These are phyloP conservation scores for Trichoderma virens DNA, from an alignment of 495 filamentous ascomycete genomes.

Conservation along the genomic window DNA sequence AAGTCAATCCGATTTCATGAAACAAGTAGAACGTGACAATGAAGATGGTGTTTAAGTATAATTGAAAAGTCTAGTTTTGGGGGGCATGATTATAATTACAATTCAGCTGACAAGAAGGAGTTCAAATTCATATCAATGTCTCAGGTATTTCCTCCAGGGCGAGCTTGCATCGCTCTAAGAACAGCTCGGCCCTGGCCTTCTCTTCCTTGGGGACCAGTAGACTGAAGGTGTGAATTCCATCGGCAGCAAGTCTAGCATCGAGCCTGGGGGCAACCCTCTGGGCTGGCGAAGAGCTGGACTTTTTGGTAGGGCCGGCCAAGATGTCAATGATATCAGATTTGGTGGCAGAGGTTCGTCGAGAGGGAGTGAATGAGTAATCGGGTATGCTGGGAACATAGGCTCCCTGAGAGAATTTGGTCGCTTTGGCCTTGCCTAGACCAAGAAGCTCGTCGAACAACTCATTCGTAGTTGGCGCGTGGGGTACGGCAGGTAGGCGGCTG, in stretches of 20 bases:
- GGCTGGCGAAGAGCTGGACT: conserved; percentile 15
- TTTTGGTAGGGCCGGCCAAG: conserved; percentile 45
- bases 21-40: background rate
- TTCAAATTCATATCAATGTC: conserved; percentile 47
- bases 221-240: conserved; percentile 70
- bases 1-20: background rate
- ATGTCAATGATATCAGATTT: conserved; percentile 69
- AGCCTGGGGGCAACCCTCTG: conserved; percentile 25
- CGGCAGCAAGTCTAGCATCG: conserved; percentile 27
- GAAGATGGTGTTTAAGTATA: background rate
- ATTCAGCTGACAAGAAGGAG: background rate
- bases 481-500: conserved; percentile 64
- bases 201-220: conserved; percentile 68
- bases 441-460: conserved; percentile 87
- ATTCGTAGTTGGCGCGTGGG: conserved; percentile 55
- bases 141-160: conserved; percentile 79
- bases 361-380: conserved; percentile 23
- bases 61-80: conserved; percentile 4
- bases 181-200: conserved; percentile 68
- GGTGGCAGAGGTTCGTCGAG: conserved; percentile 15
- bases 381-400: conserved; percentile 70
- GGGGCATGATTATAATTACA: conserved; percentile 7
- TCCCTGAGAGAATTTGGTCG: conserved; percentile 36
- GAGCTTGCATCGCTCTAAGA: conserved; percentile 74
- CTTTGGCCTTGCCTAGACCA: conserved; percentile 48